phyloP scores from a whole-genome alignment of 164 flowering plant species.

The Chimonanthus praecox region DNA sequence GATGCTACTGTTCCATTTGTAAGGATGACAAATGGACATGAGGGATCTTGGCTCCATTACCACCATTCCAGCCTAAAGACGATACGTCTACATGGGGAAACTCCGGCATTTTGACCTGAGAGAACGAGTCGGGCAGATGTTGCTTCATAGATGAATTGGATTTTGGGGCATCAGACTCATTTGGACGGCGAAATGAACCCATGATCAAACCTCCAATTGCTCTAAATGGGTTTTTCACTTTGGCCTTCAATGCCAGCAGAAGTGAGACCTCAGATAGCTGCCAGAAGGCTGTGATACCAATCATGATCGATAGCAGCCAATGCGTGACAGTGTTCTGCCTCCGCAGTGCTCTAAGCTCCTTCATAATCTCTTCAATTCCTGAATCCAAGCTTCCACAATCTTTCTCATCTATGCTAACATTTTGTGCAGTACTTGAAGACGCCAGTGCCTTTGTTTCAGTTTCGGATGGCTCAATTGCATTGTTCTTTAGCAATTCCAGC shows the following conservation, averaged over 20 bases:
- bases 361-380: constrained; percentile 40
- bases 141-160: constrained; percentile 8
- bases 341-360: constrained; percentile 51
- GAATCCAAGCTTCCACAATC: constrained; percentile 3
- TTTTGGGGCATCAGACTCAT: constrained; percentile 10
- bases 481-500: constrained; percentile 42
- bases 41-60: not conserved
- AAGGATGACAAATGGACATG: not conserved
- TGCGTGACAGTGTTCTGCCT: constrained; percentile 68
- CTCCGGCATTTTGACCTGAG: constrained; percentile 38
- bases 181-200: constrained; percentile 19
- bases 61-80: constrained; percentile 19
- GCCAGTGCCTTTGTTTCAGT: constrained; percentile 9
- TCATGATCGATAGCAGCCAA: constrained; percentile 58
- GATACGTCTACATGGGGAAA: constrained; percentile 35
- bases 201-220: constrained; percentile 34
- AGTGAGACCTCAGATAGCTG: constrained; percentile 74
- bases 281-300: constrained; percentile 56
- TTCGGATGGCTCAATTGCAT: constrained; percentile 4
- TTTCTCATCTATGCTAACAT: constrained; percentile 10
- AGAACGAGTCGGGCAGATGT: constrained; percentile 7
- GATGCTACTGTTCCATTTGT: too few species aligned
- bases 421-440: constrained; percentile 11
- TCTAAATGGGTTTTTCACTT: constrained; percentile 51
- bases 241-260: constrained; percentile 43